Evolutionary conservation across 2,329 filamentous ascomycete species (phyloP).

Genomic region (Phyllosticta capitalensis): DNA sequence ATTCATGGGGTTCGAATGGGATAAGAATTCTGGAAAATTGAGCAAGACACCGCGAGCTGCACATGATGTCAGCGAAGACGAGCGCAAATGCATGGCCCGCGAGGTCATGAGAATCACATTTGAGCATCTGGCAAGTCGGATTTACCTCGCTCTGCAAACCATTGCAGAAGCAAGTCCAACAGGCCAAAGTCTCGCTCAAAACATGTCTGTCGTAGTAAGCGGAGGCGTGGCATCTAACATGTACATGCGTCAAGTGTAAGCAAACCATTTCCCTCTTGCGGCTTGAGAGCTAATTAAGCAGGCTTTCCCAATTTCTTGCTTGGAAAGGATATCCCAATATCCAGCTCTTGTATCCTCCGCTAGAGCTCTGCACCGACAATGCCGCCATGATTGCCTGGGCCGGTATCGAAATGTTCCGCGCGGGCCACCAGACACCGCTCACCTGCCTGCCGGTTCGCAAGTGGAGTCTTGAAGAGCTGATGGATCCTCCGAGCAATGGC

Average conservation of each 20-base stretch:
- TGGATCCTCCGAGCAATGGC: neutral
- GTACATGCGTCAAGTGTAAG: slow-evolving; percentile 60
- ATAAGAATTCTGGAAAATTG: slow-evolving; percentile 19
- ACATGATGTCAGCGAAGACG: slow-evolving; percentile 40
- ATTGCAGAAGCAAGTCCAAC: slow-evolving; percentile 3
- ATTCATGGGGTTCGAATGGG: slow-evolving; percentile 36
- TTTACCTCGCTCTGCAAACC: slow-evolving; percentile 57
- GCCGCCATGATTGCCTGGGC: slow-evolving; percentile 97
- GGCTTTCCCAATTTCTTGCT: slow-evolving; percentile 48
- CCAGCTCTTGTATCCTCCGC: slow-evolving; percentile 62
- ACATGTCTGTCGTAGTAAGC: slow-evolving; percentile 59
- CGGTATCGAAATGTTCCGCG: slow-evolving; percentile 82
- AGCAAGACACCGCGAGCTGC: slow-evolving; percentile 23
- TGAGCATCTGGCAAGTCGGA: slow-evolving; percentile 71
- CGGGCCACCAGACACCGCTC: slow-evolving; percentile 44
- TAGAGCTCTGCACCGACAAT: slow-evolving; percentile 80
- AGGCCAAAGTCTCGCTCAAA: slow-evolving; percentile 29
- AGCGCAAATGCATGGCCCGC: slow-evolving; percentile 60
- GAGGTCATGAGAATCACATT: slow-evolving; percentile 74
- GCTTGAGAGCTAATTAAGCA: slow-evolving; percentile 15
- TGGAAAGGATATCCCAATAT: slow-evolving; percentile 56
- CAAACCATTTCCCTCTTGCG: neutral
- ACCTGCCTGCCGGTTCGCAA: slow-evolving; percentile 26
- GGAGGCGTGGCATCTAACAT: slow-evolving; percentile 84
- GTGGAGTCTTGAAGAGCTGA: slow-evolving; percentile 24